These are phyloP conservation scores for Lachnellula hyalina DNA, from an alignment of 2,329 filamentous ascomycete genomes.

Conservation along the genomic window DNA sequence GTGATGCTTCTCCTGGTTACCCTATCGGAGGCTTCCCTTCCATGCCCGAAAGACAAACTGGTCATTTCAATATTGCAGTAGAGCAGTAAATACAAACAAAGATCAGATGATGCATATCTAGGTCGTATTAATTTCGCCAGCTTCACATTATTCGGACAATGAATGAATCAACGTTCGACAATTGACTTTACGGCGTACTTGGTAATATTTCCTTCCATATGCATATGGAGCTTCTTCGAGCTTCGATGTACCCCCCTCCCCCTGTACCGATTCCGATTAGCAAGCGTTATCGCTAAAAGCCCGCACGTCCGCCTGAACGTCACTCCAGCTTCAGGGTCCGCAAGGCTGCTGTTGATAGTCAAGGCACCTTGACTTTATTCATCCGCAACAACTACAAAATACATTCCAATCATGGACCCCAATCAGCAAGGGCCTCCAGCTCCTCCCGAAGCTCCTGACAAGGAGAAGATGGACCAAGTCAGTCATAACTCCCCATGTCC, in stretches of 20 bases:
- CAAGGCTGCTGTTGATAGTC: constrained; percentile 2
- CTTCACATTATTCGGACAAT: too few species aligned
- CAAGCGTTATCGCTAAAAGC: constrained; percentile 10
- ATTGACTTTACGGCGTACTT: not conserved
- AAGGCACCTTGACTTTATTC: not conserved
- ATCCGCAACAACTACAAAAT: not conserved
- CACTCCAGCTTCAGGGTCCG: not conserved
- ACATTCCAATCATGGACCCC: constrained; percentile 24
- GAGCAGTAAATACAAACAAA: too few species aligned
- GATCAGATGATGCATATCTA: too few species aligned
- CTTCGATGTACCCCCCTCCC: not conserved
- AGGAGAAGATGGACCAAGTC: constrained; percentile 55
- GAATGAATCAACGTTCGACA: not conserved
- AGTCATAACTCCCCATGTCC: constrained; percentile 14
- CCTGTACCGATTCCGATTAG: constrained; percentile 4
- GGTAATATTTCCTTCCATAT: not conserved
- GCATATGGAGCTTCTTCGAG: constrained; percentile 2
- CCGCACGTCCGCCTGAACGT: not conserved
- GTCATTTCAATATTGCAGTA: not conserved
- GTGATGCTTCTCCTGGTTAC: not conserved
- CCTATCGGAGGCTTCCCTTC: not conserved
- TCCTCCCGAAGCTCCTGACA: constrained; percentile 46
- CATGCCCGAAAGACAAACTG: not conserved
- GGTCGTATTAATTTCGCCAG: too few species aligned
- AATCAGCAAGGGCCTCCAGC: constrained; percentile 17